Evolutionary conservation across 1,284 basidiomycete genomes (phyloP), one percentile per base, ranked within the genome.

Genomic region (Volvariella surrecta): DNA sequence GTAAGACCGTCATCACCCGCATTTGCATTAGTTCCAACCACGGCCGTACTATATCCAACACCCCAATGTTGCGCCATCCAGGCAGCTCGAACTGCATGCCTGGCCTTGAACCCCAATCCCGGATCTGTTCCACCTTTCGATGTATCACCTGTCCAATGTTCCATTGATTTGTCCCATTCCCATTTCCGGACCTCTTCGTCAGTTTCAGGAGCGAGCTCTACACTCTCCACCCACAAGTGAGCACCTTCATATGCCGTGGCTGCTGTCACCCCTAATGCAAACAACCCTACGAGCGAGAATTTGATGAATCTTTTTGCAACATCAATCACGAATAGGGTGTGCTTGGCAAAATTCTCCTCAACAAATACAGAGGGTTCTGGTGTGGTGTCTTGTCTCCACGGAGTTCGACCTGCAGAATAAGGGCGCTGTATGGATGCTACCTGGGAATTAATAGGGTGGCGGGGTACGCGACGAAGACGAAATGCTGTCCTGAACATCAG

Each of bases 21-120:
- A 6, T 61, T 57, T 16, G 64, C 57, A 43, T 63, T 63, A 15
- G 71, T 61, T 19, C 59, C 57, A 31, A 71, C 59, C 24, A 68
- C 61, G 39, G 60, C 62, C 8, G 59, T 57, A 18, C 52, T 58
- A 11, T 68, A 63, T 6, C 79, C 79, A 7, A 73, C 70, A 4
- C 80, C 82, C 81, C 82, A 86, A 52, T 84, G 69, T 51, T 80
- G 74, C 3, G 79, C 76, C 61, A 85, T 80, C 86, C 86, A 91
- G 9, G 88, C 85, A 21, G 74, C 74, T 31, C 88, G 76, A 0
- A 89, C 64, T 15, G 76, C 73, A 58, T 85, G 78, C 19, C 84
- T 68, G 13, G 71, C 84, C 55, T 67, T 70, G 54, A 75, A 72
- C 1, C 86, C 83, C 2, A 92, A 68, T 7, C 65, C 70, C 3